Base-by-base conservation (phyloP, 352 stramenopile genomes). In the Phytopythium chamaehyphon region DNA sequence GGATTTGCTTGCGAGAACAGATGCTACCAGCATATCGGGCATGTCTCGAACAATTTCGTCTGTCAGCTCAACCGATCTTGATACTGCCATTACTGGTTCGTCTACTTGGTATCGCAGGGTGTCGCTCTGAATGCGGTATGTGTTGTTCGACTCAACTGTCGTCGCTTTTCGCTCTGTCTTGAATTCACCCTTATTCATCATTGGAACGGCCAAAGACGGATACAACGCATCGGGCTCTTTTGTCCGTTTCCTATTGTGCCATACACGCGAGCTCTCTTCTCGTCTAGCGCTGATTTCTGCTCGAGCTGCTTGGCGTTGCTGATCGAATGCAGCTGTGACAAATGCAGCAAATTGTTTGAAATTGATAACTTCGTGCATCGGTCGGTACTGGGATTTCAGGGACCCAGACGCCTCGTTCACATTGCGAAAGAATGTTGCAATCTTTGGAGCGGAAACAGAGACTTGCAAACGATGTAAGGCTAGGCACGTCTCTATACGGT, bases 321-420 rank as follows among this genome's bases (percentile, higher is more conserved):
- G 54, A 18, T 78, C 62, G 23, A 74, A 64, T 6, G 76, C 80
- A 38, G 74, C 70, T 1, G 76, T 84, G 23, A 87, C 64, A 49
- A 91, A 89, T 4, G 77, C 80, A 19, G 79, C 66, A 42, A 91
- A 91, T 49, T 88, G 75, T 46, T 84, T 86, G 61, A 82, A 91
- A 56, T 66, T 89, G 42, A 91, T 91, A 42, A 87, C 55, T 52
- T 90, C 73, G 5, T 71, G 67, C 28, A 86, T 57, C 0, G 74
- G 72, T 6, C 65, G 22, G 38, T 68, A 44, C 21, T 62, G 49
- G 0, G 47, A 19, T 8, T 35, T 55, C 35, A 19, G 51, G 26
- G 23, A 24, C 22, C 39, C 40, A 43, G 49, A n/a, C 1, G 40
- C 24, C 0, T 54, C 45, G 8, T 83, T 50, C 10, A 91, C 72